phyloP scores from a whole-genome alignment of 768 basidiomycete genomes.

The Pleurotus tuber-regium region DNA sequence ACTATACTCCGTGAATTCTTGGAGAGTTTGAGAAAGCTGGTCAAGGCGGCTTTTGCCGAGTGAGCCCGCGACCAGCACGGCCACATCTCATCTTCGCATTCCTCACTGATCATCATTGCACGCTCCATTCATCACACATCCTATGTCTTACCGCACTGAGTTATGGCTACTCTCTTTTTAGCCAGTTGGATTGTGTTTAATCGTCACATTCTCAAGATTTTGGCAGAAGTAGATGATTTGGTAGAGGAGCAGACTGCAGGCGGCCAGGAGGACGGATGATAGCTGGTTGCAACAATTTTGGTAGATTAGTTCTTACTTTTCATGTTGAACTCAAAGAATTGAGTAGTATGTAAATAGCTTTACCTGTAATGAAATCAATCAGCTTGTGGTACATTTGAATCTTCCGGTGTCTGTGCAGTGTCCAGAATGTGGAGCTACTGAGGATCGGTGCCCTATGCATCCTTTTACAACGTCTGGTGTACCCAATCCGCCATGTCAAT shows the following conservation, averaged over 20 bases:
- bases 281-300: slow-evolving; percentile 4
- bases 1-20: too few species aligned
- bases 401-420: not conserved
- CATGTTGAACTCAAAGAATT: not conserved
- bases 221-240: not conserved
- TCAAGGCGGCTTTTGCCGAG: too few species aligned
- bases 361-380: slow-evolving; percentile 3
- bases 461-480: not conserved
- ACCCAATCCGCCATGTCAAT: not conserved
- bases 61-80: too few species aligned
- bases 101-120: not conserved
- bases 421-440: not conserved
- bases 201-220: not conserved
- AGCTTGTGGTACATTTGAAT: not conserved
- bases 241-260: not conserved
- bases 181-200: slow-evolving; percentile 2
- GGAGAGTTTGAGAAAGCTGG: too few species aligned
- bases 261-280: not conserved
- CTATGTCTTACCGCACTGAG: not conserved
- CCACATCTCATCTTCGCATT: too few species aligned
- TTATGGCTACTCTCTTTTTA: not conserved
- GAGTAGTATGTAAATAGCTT: not conserved
- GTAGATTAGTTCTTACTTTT: not conserved
- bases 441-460: not conserved
- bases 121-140: not conserved